Evolutionary conservation across 2,329 filamentous ascomycete species (phyloP), one percentile per base, ranked within the genome.

Genomic region (Colletotrichum sidae): DNA sequence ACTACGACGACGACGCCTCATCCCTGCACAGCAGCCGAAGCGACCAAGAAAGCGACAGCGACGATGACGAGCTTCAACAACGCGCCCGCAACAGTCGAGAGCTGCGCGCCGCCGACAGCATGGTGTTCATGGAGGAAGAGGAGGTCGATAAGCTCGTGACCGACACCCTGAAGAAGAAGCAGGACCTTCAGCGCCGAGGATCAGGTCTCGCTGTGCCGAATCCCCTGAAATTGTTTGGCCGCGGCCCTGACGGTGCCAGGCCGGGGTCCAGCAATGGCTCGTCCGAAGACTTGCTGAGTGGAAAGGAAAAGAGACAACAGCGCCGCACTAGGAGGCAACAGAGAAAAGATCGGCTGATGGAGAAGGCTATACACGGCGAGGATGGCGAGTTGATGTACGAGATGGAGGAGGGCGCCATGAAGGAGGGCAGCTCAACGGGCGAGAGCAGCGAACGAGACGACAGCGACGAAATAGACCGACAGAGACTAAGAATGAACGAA

Each of bases 341-440:
- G 71, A 88, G 86, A 77, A 83, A 79, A 78, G 83, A 84, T 67
- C 81, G 78, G 69, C 75, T 86, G 73, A 77, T 83, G 70, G 80
- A 82, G 60, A 80, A 85, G 56, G 87, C 87, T 4, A 81, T 81
- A 34, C 77, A 88, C 66, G 89, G 89, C 60, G 91, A 93, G 73
- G 88, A 92, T 69, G 90, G 90, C 42, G 87, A 90, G 76, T 81
- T 96, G 72, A 92, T 97, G 90, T 94, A 93, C 76, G 92, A 96
- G 79, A 93, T 95, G 91, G 94, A 97, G 77, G 91, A 94, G 74
- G 93, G 93, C 1, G 86, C 84, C 2, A 85, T 91, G 72, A 88
- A 85, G 67, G 88, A 90, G 52, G 89, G 90, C 58, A 92, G 86
- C 74, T 83, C 81, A 6, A 89, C 87, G 0, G 87, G 87, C 41